Conservation (phyloP, 2,329 filamentous ascomycete species). For the Xylaria sp. region DNA sequence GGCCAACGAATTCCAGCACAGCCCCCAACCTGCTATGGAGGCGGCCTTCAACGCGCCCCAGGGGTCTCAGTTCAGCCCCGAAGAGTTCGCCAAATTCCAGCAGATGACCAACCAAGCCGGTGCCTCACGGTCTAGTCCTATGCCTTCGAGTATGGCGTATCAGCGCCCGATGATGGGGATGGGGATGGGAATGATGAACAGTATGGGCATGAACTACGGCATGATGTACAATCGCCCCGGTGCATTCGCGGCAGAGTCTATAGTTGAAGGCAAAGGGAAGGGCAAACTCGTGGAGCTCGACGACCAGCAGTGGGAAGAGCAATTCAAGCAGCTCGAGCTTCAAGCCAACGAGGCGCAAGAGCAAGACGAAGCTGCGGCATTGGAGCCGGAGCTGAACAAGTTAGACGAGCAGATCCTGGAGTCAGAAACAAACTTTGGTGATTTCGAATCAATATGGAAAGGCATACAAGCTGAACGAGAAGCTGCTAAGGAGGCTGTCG, state of each 20-base stretch:
- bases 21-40: constrained; percentile 74
- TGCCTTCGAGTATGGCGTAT: constrained; percentile 63
- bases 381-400: constrained; percentile 87
- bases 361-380: constrained; percentile 73
- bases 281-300: constrained; percentile 95
- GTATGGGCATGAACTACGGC: constrained; percentile 62
- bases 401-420: constrained; percentile 75
- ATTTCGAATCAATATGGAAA: constrained; percentile 91
- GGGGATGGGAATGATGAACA: constrained; percentile 61
- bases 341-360: constrained; percentile 60
- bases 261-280: constrained; percentile 73
- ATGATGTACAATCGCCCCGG: constrained; percentile 60
- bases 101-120: constrained; percentile 71
- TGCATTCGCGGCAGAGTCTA: constrained; percentile 22
- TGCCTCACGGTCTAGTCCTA: constrained; percentile 64
- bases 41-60: constrained; percentile 71
- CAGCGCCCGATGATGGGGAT: constrained; percentile 74
- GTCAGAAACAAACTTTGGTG: constrained; percentile 79
- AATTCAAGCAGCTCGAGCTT: constrained; percentile 81
- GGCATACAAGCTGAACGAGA: constrained; percentile 82
- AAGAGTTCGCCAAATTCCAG: constrained; percentile 90
- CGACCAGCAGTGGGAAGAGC: constrained; percentile 94
- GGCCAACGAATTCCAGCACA: constrained; percentile 62
- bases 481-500: constrained; percentile 73
- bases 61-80: constrained; percentile 75